These are phyloP conservation scores for Mrakia hoshinonis DNA, from an alignment of 768 basidiomycete species.

Conservation along the genomic window DNA sequence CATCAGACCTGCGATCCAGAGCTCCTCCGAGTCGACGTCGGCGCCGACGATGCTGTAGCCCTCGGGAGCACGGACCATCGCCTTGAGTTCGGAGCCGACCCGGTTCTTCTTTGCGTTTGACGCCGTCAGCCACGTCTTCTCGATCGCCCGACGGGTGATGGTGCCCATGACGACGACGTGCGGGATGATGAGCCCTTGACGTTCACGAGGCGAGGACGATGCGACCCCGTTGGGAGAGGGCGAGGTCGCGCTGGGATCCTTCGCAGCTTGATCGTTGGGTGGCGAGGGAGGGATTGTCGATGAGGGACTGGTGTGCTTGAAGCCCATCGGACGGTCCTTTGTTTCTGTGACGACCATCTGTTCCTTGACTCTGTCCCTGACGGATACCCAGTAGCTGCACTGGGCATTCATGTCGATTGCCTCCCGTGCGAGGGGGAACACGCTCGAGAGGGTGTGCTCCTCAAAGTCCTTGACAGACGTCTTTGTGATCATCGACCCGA, in stretches of 20 bases:
- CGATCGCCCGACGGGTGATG: conserved; percentile 91
- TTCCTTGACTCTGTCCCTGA: conserved; percentile 78
- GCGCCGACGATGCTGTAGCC: conserved; percentile 95
- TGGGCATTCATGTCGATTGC: conserved; percentile 86
- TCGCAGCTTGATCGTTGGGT: conserved; percentile 14
- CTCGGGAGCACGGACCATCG: conserved; percentile 88
- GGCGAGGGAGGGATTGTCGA: background rate
- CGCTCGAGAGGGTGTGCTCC: conserved; percentile 76
- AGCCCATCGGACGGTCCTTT: conserved; percentile 48
- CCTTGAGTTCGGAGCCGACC: conserved; percentile 95
- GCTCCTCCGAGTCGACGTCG: conserved; percentile 95
- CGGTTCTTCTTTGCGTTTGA: conserved; percentile 96
- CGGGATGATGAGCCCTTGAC: conserved; percentile 75
- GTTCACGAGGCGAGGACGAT: conserved; percentile 46
- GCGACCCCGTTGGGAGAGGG: conserved; percentile 34
- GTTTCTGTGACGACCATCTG: conserved; percentile 85
- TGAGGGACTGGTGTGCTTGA: conserved; percentile 34
- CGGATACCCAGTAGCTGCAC: conserved; percentile 96
- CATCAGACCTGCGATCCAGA: conserved; percentile 99
- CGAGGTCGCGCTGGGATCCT: conserved; percentile 29
- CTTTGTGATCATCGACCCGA: conserved; percentile 85
- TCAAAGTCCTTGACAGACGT: conserved; percentile 79
- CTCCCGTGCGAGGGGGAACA: conserved; percentile 60
- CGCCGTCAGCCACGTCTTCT: conserved; percentile 96
- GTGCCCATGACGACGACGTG: conserved; percentile 98